Evolutionary conservation across 148 eudicot genomes (phyloP).

Genomic region (Euryodendron excelsum): DNA sequence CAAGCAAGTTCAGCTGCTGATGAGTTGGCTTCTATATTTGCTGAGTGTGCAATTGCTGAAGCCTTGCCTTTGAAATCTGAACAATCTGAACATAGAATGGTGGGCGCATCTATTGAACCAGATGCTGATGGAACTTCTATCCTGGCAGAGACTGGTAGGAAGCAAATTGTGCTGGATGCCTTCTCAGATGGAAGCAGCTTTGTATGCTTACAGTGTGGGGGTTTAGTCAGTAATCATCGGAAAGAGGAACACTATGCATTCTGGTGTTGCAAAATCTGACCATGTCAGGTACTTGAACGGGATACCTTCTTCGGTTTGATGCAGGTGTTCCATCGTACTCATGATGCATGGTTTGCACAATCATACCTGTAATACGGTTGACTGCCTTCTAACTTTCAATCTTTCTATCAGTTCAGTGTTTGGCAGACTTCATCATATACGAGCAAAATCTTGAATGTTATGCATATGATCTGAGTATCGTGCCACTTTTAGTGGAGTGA

Average conservation of each 20-base stretch:
- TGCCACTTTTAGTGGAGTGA: background rate
- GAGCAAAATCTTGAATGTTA: background rate
- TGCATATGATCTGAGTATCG: too few species aligned
- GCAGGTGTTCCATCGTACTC: too few species aligned
- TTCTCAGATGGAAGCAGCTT: conserved; percentile 92
- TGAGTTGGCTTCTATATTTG: conserved; percentile 87
- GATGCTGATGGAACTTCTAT: conserved; percentile 63
- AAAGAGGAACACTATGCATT: conserved; percentile 82
- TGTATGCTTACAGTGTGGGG: conserved; percentile 88
- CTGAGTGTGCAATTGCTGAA: conserved; percentile 93
- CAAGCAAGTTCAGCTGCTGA: conserved; percentile 73
- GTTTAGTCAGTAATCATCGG: conserved; percentile 75
- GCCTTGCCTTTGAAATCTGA: conserved; percentile 50
- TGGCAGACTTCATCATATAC: background rate
- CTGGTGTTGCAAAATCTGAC: conserved; percentile 65
- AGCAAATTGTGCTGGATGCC: conserved; percentile 81
- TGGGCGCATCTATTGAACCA: conserved; percentile 23
- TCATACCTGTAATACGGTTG: background rate
- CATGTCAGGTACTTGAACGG: background rate
- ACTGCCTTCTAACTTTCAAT: conserved; percentile 5
- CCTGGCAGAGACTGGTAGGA: conserved; percentile 79
- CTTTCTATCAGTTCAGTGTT: background rate
- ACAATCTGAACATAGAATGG: conserved; percentile 13
- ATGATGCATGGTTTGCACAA: too few species aligned
- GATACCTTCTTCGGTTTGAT: background rate